phyloP scores from a whole-genome alignment of 495 filamentous ascomycete species.

The Evansstolkia leycettana region DNA sequence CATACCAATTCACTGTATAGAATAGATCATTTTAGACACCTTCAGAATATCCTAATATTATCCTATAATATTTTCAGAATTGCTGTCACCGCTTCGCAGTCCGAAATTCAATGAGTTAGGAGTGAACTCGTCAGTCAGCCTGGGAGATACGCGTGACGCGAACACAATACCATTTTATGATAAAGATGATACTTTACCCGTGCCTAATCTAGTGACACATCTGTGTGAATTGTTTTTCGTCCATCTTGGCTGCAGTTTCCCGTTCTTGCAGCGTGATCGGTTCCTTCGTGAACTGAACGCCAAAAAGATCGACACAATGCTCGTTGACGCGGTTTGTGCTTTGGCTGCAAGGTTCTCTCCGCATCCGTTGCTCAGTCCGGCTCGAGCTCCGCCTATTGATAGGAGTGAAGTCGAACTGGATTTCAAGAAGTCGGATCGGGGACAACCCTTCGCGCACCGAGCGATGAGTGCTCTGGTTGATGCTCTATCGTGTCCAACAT shows the following conservation, averaged over 20 bases:
- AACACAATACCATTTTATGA: slow-evolving; percentile 74
- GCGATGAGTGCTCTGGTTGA: slow-evolving; percentile 65
- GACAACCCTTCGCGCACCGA: slow-evolving; percentile 64
- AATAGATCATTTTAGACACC: too few species aligned
- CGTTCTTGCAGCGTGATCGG: slow-evolving; percentile 57
- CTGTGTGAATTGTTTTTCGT: slow-evolving; percentile 67
- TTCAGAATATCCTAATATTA: too few species aligned
- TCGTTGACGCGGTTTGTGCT: slow-evolving; percentile 78
- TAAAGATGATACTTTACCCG: slow-evolving; percentile 49
- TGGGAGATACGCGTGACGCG: slow-evolving; percentile 32
- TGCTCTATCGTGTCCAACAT: slow-evolving; percentile 63
- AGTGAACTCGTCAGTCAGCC: slow-evolving; percentile 11
- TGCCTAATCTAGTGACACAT: slow-evolving; percentile 59
- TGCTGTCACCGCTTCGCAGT: slow-evolving; percentile 23
- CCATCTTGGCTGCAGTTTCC: slow-evolving; percentile 71
- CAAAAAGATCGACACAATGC: slow-evolving; percentile 67
- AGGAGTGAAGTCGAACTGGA: slow-evolving; percentile 23
- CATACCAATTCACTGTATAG: too few species aligned
- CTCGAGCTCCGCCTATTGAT: slow-evolving; percentile 37
- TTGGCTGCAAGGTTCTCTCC: slow-evolving; percentile 71
- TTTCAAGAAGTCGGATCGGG: slow-evolving; percentile 37
- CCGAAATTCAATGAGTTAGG: slow-evolving; percentile 17
- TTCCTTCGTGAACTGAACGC: slow-evolving; percentile 61
- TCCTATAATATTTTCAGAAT: too few species aligned
- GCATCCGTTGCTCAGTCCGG: slow-evolving; percentile 46